Evolutionary conservation across 73 alveolate species (phyloP).

Genomic region (Paramecium biaurelia): DNA sequence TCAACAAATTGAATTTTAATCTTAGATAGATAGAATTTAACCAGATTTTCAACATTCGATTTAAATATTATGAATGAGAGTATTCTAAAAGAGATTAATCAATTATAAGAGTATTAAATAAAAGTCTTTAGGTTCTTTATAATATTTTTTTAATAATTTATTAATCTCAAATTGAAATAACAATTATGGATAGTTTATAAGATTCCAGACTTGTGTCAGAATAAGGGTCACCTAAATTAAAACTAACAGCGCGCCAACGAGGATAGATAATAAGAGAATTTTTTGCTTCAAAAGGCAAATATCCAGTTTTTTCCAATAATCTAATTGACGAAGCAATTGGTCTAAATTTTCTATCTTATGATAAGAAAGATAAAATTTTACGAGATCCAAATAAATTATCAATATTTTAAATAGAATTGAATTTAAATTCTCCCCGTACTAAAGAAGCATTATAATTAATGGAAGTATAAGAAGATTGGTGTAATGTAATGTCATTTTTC

Average conservation of each 20-base stretch:
- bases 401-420: slow-evolving; percentile 37
- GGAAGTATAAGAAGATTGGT: neutral
- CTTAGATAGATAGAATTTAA: no score
- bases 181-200: neutral
- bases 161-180: neutral
- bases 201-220: neutral
- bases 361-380: slow-evolving; percentile 44
- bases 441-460: slow-evolving; percentile 31
- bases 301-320: slow-evolving; percentile 19
- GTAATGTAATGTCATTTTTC: neutral
- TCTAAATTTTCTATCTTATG: slow-evolving; percentile 41
- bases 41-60: no score
- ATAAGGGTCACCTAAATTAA: neutral
- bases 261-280: neutral
- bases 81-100: no score
- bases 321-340: slow-evolving; percentile 58
- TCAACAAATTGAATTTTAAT: no score
- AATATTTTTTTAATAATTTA: neutral
- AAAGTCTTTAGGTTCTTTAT: neutral
- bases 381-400: slow-evolving; percentile 56
- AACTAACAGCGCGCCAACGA: neutral
- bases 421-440: slow-evolving; percentile 56
- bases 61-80: no score
- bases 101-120: no score
- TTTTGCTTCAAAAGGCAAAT: slow-evolving; percentile 17